Percentiles rank a stretch among this genome's conserved stretches.
Conservation (phyloP, 129 eudicot species). For the Silybum marianum region DNA sequence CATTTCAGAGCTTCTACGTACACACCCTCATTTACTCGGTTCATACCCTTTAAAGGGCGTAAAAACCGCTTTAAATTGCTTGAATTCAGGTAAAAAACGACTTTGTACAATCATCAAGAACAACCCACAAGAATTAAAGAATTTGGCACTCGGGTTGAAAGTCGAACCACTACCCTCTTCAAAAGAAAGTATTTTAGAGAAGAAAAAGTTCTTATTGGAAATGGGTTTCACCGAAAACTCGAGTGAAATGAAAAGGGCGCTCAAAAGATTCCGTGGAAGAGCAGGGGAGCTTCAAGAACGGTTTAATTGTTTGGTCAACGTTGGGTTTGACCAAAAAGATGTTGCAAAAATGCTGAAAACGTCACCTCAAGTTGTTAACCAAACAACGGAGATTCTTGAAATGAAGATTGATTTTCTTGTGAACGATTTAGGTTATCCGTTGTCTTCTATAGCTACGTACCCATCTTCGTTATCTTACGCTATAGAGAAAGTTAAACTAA, state of each 20-base stretch:
- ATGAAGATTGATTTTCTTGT: constrained; percentile 65
- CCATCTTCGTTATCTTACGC: constrained; percentile 61
- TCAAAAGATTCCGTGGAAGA: constrained; percentile 65
- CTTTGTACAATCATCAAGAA: constrained; percentile 55
- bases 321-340: constrained; percentile 57
- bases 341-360: constrained; percentile 59
- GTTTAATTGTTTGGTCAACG: constrained; percentile 65
- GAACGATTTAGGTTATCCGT: constrained; percentile 55
- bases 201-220: constrained; percentile 53
- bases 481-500: constrained; percentile 58
- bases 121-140: constrained; percentile 56
- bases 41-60: constrained; percentile 52
- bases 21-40: constrained; percentile 57
- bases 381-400: constrained; percentile 50
- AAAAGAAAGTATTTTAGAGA: constrained; percentile 31
- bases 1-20: constrained; percentile 51
- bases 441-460: constrained; percentile 44
- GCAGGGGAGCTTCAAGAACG: constrained; percentile 80
- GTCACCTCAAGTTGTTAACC: constrained; percentile 71
- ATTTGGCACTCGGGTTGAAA: constrained; percentile 52
- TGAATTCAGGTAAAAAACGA: constrained; percentile 54
- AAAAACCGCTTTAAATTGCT: constrained; percentile 35
- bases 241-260: constrained; percentile 57
- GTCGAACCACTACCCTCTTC: constrained; percentile 37
- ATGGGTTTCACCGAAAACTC: constrained; percentile 71